phyloP scores from a whole-genome alignment of 768 basidiomycete species.

The Terana coerulea region DNA sequence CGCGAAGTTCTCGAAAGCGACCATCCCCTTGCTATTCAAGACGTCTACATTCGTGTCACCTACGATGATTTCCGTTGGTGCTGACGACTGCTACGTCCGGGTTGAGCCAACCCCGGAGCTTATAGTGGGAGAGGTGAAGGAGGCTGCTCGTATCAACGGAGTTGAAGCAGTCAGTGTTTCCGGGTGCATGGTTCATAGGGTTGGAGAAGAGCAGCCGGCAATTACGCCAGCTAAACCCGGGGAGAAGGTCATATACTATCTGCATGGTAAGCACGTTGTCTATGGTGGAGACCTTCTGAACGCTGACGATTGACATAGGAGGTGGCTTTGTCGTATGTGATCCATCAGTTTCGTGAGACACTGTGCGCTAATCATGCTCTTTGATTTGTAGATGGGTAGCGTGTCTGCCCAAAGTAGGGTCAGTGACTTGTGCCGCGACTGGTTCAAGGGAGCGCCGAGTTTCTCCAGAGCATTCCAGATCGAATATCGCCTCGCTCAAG shows the following conservation, averaged over 20 bases:
- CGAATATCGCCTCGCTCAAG: constrained; percentile 43
- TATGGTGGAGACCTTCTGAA: neutral
- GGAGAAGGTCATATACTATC: constrained; percentile 15
- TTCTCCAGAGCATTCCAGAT: constrained; percentile 30
- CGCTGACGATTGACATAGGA: neutral
- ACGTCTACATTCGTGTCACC: no score
- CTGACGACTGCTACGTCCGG: neutral
- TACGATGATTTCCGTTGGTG: no score
- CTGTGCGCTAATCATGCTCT: neutral
- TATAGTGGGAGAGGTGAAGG: constrained; percentile 6
- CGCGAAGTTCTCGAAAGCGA: neutral
- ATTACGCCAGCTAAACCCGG: neutral
- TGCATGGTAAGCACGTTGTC: constrained; percentile 15
- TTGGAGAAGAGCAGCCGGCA: neutral
- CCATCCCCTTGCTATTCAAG: neutral
- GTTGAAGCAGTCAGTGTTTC: constrained; percentile 3
- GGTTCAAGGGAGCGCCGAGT: neutral
- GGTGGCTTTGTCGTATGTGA: neutral
- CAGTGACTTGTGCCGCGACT: neutral
- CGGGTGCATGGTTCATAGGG: constrained; percentile 7
- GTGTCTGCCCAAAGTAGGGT: neutral
- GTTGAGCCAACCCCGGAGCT: constrained; percentile 6
- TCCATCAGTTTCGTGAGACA: neutral
- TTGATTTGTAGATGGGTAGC: neutral
- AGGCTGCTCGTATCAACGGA: neutral